Conservation (phyloP, 192 early-diverging fungal genomes). For the Podila horticola region DNA sequence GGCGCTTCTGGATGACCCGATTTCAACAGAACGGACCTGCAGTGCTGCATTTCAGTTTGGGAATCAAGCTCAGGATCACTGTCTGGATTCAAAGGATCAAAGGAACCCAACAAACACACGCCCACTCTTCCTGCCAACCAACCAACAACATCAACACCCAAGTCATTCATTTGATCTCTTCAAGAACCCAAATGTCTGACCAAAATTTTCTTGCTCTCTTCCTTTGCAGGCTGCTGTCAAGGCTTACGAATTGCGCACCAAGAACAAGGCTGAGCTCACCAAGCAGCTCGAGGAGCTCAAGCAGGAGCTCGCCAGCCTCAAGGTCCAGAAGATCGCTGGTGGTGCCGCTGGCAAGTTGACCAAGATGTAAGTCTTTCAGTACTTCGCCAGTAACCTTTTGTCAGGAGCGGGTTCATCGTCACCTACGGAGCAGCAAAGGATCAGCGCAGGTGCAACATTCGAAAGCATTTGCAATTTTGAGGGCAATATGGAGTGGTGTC, state of each 20-base stretch:
- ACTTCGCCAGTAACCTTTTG: neutral
- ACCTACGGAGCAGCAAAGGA: neutral
- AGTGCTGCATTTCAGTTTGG: too few species aligned
- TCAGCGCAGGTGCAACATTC: neutral
- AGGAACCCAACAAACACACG: neutral
- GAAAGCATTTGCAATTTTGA: too few species aligned
- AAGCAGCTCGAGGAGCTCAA: slow-evolving; percentile 95
- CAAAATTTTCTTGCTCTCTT: neutral
- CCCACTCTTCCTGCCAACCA: neutral
- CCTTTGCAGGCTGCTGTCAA: slow-evolving; percentile 82
- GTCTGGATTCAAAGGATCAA: neutral
- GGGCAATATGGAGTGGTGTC: too few species aligned
- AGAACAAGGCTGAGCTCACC: slow-evolving; percentile 92
- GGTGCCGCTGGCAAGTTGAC: slow-evolving; percentile 81
- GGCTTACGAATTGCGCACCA: slow-evolving; percentile 92
- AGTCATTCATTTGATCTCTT: neutral
- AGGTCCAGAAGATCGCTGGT: slow-evolving; percentile 94
- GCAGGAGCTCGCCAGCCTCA: slow-evolving; percentile 91
- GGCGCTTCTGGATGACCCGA: too few species aligned
- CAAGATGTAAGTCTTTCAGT: slow-evolving; percentile 72
- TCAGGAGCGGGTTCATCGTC: neutral
- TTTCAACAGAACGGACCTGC: too few species aligned
- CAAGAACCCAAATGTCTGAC: neutral
- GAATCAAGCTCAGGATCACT: too few species aligned
- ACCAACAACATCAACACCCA: neutral